A percentile compares a stretch with the other conserved stretches of the same genome.
Evolutionary conservation across 2,329 filamentous ascomycete species (phyloP).

Genomic region (Diaporthe longicolla): DNA sequence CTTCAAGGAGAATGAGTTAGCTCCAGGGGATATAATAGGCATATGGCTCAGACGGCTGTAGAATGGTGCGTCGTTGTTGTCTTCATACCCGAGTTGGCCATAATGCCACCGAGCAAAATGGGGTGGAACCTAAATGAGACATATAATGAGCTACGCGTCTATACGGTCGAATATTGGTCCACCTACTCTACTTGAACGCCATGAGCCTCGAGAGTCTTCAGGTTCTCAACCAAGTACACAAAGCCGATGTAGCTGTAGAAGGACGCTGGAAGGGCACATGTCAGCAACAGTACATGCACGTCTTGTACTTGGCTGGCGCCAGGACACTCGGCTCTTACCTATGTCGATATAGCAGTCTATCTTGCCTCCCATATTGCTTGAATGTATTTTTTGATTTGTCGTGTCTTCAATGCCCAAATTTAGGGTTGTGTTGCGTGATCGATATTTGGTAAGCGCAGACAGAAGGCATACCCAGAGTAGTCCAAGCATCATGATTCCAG

Average conservation of each 20-base stretch:
- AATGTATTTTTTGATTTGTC: neutral
- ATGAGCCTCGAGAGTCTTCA: constrained; percentile 67
- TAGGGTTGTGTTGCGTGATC: neutral
- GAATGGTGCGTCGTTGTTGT: constrained; percentile 12
- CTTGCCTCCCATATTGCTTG: constrained; percentile 66
- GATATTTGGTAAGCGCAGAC: neutral
- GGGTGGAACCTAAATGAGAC: constrained; percentile 72
- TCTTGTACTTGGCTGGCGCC: neutral
- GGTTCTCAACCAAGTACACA: constrained; percentile 70
- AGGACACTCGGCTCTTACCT: constrained; percentile 59
- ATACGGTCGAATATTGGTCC: too few relatives aligned
- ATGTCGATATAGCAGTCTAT: constrained; percentile 79
- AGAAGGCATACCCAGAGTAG: neutral
- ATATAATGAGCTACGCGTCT: constrained; percentile 12
- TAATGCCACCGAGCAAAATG: constrained; percentile 79
- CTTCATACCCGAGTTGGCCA: constrained; percentile 66
- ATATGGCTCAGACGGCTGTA: neutral
- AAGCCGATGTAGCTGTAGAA: constrained; percentile 71
- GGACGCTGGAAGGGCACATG: constrained; percentile 66
- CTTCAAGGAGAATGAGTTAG: constrained; percentile 52
- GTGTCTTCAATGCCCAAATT: neutral
- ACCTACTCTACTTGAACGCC: constrained; percentile 76
- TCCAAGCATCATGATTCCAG: neutral
- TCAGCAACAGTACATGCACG: neutral
- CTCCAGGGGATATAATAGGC: neutral